A percentile compares a stretch with the other conserved stretches of the same genome.
phyloP scores from a whole-genome alignment of 2,329 filamentous ascomycete species.

The Akanthomyces muscarius region DNA sequence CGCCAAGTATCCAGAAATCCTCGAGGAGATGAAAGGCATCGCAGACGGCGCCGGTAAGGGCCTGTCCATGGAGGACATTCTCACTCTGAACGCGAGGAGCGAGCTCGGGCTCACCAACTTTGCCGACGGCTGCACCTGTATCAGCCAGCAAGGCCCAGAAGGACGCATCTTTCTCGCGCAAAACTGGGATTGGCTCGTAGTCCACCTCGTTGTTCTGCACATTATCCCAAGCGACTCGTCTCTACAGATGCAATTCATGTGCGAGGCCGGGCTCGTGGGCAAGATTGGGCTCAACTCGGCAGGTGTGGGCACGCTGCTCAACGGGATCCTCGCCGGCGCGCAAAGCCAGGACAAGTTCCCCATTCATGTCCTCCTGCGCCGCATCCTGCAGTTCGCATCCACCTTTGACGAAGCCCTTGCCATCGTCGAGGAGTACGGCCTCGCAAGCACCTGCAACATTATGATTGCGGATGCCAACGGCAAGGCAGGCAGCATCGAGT shows the following conservation, averaged over 20 bases:
- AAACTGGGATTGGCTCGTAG: constrained; percentile 10
- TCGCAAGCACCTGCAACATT: constrained; percentile 5
- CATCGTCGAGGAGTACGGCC: neutral
- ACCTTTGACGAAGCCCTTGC: neutral
- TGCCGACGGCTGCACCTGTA: constrained; percentile 8
- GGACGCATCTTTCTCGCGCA: constrained; percentile 11
- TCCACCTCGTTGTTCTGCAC: neutral
- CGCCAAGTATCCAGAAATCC: neutral
- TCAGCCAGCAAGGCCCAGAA: neutral
- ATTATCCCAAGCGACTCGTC: neutral
- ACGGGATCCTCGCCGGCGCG: constrained; percentile 9
- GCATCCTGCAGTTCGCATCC: constrained; percentile 1
- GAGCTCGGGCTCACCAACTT: constrained; percentile 11
- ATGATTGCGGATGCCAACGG: neutral
- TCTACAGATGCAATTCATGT: neutral
- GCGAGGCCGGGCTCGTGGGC: constrained; percentile 1
- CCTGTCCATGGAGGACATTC: neutral
- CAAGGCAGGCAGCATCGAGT: neutral
- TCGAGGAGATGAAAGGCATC: constrained; percentile 8
- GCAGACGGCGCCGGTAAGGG: neutral
- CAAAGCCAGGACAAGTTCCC: neutral
- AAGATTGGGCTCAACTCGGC: constrained; percentile 4
- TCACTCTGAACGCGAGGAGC: neutral
- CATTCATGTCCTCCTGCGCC: constrained; percentile 3
- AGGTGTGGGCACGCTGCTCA: constrained; percentile 5